phyloP scores from a whole-genome alignment of 345 rosid genomes.

The Punica granatum region DNA sequence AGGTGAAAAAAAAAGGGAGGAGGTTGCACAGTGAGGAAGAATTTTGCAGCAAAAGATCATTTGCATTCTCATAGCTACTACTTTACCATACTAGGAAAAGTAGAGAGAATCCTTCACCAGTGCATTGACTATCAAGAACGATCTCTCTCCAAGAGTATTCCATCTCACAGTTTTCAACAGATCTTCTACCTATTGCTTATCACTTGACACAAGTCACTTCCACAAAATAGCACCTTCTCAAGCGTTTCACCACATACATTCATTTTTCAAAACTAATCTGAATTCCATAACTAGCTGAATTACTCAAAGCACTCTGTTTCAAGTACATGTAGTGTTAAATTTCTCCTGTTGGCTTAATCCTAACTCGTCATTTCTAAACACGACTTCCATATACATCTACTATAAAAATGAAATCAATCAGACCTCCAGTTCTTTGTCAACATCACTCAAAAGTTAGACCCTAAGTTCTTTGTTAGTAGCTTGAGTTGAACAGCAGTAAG shows the following conservation, averaged over 20 bases:
- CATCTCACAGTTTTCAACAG: not conserved
- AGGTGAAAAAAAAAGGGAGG: not conserved
- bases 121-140: no score
- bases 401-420: not conserved
- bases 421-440: no score
- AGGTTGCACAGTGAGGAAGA: no score
- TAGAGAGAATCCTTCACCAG: no score
- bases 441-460: no score
- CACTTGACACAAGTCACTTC: not conserved
- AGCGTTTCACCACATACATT: not conserved
- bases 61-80: no score
- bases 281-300: not conserved
- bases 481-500: not conserved
- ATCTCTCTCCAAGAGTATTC: not conserved
- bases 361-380: not conserved
- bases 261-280: not conserved
- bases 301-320: not conserved
- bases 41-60: no score
- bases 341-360: not conserved
- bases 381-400: not conserved
- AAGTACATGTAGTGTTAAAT: not conserved
- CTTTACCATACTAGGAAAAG: no score
- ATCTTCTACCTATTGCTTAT: not conserved
- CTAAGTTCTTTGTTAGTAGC: not conserved
- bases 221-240: not conserved